phyloP scores from a whole-genome alignment of 495 filamentous ascomycete species.

The Chlorociboria aeruginascens region DNA sequence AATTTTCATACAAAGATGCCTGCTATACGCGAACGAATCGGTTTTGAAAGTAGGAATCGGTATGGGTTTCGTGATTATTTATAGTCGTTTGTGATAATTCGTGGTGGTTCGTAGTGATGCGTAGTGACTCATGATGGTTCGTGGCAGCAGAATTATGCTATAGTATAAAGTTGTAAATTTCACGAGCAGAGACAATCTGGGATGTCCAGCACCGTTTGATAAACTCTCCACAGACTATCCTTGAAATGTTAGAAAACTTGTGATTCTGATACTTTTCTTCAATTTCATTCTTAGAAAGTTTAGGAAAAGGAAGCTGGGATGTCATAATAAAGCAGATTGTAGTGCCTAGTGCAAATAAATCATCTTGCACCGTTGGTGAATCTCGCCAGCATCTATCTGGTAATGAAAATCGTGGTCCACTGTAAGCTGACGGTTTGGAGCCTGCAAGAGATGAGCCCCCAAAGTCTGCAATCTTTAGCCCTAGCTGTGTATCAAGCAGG shows the following conservation, averaged over 20 bases:
- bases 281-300: conserved; percentile 20
- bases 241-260: conserved; percentile 20
- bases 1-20: neutral
- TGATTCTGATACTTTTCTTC: conserved; percentile 16
- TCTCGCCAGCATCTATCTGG: conserved; percentile 11
- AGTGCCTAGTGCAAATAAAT: conserved; percentile 21
- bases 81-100: too few relatives aligned
- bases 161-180: conserved; percentile 5
- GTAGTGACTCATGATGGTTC: too few relatives aligned
- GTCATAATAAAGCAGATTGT: conserved; percentile 22
- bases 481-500: conserved; percentile 22
- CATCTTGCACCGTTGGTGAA: conserved; percentile 14
- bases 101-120: too few relatives aligned
- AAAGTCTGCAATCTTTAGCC: conserved; percentile 24
- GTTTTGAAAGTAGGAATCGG: too few relatives aligned
- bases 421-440: conserved; percentile 17
- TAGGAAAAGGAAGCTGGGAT: conserved; percentile 16
- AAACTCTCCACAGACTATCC: conserved; percentile 18
- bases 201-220: conserved; percentile 12
- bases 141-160: too few relatives aligned
- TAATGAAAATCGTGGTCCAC: conserved; percentile 15
- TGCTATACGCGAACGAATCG: too few relatives aligned
- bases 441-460: conserved; percentile 18
- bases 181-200: conserved; percentile 5
- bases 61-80: too few relatives aligned